Percentiles rank a stretch among this genome's conserved stretches.
Conservation (phyloP, 139 green algal species). For the Tetradesmus obliquus region DNA sequence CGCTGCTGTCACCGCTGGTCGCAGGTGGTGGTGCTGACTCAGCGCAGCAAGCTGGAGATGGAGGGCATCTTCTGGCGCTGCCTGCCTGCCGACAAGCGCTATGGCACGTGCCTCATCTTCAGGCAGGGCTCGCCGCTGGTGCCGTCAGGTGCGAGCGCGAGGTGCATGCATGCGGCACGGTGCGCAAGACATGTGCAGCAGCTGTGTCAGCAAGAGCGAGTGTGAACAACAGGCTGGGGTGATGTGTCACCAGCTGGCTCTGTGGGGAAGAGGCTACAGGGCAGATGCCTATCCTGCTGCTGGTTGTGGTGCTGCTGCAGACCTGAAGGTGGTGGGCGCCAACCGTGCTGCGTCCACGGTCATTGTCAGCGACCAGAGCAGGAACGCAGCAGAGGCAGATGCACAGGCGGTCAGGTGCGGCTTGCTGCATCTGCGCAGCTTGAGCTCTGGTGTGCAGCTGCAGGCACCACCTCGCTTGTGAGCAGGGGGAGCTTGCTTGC, state of each 20-base stretch:
- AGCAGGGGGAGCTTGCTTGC: too few relatives aligned
- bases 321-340: conserved; percentile 60
- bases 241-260: too few relatives aligned
- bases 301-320: neutral
- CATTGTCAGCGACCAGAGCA: conserved; percentile 58
- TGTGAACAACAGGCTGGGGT: conserved; percentile 7
- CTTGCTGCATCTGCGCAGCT: too few relatives aligned
- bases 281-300: neutral
- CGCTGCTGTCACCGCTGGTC: neutral
- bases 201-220: conserved; percentile 54
- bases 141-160: neutral
- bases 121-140: conserved; percentile 62
- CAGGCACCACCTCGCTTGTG: too few relatives aligned
- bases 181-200: neutral
- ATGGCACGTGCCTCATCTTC: conserved; percentile 63
- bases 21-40: conserved; percentile 63
- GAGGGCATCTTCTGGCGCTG: conserved; percentile 55
- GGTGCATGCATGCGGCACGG: neutral
- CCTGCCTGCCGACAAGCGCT: conserved; percentile 40
- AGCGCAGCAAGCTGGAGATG: conserved; percentile 70
- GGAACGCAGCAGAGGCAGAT: conserved; percentile 54
- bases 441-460: too few relatives aligned
- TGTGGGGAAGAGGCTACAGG: too few relatives aligned
- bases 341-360: conserved; percentile 48
- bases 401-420: conserved; percentile 57